A percentile compares a stretch with the other conserved stretches of the same genome.
phyloP scores from a whole-genome alignment of 805 yeast species.

The Candida boidinii region DNA sequence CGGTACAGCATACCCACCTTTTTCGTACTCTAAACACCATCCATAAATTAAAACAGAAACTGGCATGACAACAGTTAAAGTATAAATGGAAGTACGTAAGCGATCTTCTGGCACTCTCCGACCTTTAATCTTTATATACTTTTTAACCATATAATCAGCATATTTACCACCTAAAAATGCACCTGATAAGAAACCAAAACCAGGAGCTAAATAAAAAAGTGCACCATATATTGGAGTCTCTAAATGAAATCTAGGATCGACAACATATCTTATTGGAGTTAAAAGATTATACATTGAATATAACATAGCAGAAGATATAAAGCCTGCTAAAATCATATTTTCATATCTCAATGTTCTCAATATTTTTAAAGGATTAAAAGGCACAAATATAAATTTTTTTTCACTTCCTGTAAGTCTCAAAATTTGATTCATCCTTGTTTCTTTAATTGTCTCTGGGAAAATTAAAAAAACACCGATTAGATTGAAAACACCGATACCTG shows the following conservation, averaged over 20 bases:
- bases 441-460: slow-evolving; percentile 38
- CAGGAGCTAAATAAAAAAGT: slow-evolving; percentile 49
- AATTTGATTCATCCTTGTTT: slow-evolving; percentile 30
- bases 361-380: slow-evolving; percentile 39
- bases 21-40: slow-evolving; percentile 38
- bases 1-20: slow-evolving; percentile 50
- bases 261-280: slow-evolving; percentile 48
- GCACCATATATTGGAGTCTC: slow-evolving; percentile 41
- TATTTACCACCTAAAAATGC: slow-evolving; percentile 43
- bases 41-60: slow-evolving; percentile 40
- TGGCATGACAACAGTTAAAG: slow-evolving; percentile 38
- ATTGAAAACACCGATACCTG: slow-evolving; percentile 36
- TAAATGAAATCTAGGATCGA: slow-evolving; percentile 46
- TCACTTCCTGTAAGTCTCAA: slow-evolving; percentile 16
- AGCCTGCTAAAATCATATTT: slow-evolving; percentile 34
- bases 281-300: slow-evolving; percentile 44
- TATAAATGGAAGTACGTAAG: slow-evolving; percentile 29
- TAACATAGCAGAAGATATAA: slow-evolving; percentile 30
- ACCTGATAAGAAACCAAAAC: slow-evolving; percentile 43
- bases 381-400: slow-evolving; percentile 31
- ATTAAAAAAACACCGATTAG: slow-evolving; percentile 24
- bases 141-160: slow-evolving; percentile 40
- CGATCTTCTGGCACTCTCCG: slow-evolving; percentile 46
- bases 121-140: slow-evolving; percentile 33
- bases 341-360: slow-evolving; percentile 32